Evolutionary conservation across 805 yeast genomes (phyloP).

Genomic region (Saturnispora gosingensis): DNA sequence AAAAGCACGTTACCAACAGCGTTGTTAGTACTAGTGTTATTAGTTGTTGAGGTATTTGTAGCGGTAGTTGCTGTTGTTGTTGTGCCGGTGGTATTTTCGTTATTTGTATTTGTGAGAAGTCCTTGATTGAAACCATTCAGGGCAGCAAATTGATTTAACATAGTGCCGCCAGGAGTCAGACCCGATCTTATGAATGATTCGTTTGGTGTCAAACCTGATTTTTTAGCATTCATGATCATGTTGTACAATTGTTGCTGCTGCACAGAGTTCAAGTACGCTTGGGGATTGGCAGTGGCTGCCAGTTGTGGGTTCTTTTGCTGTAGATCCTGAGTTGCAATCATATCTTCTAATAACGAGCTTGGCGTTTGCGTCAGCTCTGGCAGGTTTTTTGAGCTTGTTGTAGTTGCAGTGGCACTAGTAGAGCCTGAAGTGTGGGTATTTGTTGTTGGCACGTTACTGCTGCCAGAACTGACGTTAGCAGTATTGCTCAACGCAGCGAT

Average conservation of each 20-base stretch:
- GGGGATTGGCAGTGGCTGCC: background rate
- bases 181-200: constrained; percentile 68
- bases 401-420: background rate
- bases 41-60: background rate
- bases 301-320: constrained; percentile 4
- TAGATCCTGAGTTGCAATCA: constrained; percentile 1
- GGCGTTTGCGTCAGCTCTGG: background rate
- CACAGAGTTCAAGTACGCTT: background rate
- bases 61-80: background rate
- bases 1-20: background rate
- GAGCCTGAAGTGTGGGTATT: background rate
- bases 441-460: constrained; percentile 6
- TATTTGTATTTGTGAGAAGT: background rate
- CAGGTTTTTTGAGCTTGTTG: background rate
- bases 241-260: constrained; percentile 18
- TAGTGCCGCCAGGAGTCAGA: constrained; percentile 47
- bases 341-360: background rate
- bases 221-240: constrained; percentile 24
- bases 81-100: background rate
- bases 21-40: background rate
- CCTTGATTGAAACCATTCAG: background rate
- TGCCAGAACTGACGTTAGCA: constrained; percentile 5
- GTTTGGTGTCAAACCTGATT: constrained; percentile 66
- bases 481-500: constrained; percentile 7
- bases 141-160: background rate